These are phyloP conservation scores for Cercospora sp. DNA, from an alignment of 2,329 filamentous ascomycete genomes.

Conservation along the genomic window DNA sequence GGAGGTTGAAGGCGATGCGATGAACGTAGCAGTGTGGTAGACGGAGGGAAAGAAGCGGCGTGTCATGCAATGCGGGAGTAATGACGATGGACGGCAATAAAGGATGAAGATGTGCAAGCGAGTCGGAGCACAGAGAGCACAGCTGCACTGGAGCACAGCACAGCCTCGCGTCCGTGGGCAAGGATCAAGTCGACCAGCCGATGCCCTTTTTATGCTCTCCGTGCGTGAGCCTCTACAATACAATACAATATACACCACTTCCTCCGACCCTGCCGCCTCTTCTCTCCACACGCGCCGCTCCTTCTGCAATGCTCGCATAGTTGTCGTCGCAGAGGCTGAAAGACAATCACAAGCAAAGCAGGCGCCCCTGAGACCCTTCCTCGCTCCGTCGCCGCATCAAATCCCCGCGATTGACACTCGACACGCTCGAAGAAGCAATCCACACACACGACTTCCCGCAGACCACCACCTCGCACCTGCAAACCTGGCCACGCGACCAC, in stretches of 20 bases:
- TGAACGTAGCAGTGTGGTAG: neutral
- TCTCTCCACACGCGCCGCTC: neutral
- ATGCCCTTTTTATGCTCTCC: neutral
- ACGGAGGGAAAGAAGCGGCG: neutral
- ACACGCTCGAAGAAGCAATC: neutral
- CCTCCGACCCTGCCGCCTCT: neutral
- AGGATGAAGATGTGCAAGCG: neutral
- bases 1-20: neutral
- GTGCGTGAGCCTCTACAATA: neutral
- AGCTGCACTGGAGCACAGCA: neutral
- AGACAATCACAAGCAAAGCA: neutral
- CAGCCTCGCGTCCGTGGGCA: neutral
- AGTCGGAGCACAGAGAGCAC: neutral
- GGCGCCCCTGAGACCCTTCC: neutral
- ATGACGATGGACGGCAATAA: neutral
- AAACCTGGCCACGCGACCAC: constrained; percentile 1
- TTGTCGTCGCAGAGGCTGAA: neutral
- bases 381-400: neutral
- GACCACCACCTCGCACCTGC: neutral
- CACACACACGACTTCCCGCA: neutral
- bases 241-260: neutral
- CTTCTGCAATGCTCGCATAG: neutral
- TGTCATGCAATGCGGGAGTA: neutral
- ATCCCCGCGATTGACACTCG: constrained; percentile 1
- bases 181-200: neutral